These are phyloP conservation scores for Sordariomycetes sp. DNA, from an alignment of 2,329 filamentous ascomycete genomes.

Conservation along the genomic window DNA sequence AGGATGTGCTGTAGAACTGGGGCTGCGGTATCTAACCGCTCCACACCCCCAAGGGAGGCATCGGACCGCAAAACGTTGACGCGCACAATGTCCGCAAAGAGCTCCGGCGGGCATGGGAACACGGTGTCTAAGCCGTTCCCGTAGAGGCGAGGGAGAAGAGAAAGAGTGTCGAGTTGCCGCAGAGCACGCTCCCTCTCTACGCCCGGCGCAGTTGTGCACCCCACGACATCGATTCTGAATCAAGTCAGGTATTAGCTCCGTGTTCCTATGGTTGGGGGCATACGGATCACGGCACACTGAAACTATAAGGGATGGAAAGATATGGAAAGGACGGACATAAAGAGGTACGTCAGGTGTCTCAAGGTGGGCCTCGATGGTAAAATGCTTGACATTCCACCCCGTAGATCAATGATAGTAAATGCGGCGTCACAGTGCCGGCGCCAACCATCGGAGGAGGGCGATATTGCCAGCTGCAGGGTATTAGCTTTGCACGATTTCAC, in stretches of 20 bases:
- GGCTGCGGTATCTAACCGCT: not conserved
- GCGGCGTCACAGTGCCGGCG: not conserved
- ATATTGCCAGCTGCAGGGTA: not conserved
- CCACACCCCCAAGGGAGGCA: not conserved
- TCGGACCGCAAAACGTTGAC: conserved; percentile 13
- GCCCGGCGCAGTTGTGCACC: not conserved
- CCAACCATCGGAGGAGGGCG: not conserved
- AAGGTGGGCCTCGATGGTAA: not conserved
- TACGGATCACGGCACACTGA: not conserved
- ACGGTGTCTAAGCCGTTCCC: conserved; percentile 10
- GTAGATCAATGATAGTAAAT: not conserved
- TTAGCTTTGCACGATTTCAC: not conserved
- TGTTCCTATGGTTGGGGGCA: too few relatives aligned
- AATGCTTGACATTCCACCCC: not conserved
- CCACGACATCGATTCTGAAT: not conserved
- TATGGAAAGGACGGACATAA: not conserved
- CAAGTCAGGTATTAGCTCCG: too few relatives aligned
- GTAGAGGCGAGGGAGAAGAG: conserved; percentile 9
- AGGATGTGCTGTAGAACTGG: conserved; percentile 9
- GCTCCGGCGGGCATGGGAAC: conserved; percentile 10
- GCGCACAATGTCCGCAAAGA: conserved; percentile 11
- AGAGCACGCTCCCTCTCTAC: not conserved
- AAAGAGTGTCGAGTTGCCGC: conserved; percentile 8
- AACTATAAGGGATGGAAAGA: not conserved
- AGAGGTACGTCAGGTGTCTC: not conserved